These are phyloP conservation scores for Candida sonorensis DNA, from an alignment of 805 yeast genomes.

Conservation along the genomic window DNA sequence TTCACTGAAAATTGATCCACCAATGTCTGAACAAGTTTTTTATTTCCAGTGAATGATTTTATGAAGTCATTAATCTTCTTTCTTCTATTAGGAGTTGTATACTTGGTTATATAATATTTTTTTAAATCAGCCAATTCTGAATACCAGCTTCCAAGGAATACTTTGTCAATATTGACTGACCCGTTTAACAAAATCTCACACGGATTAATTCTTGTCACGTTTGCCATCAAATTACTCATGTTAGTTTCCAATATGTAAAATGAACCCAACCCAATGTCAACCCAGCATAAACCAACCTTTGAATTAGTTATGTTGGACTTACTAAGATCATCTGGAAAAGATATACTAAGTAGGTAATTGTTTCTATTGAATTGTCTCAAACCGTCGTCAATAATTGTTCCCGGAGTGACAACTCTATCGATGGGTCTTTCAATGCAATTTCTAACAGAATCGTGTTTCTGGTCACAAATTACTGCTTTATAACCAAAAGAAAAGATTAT, in stretches of 20 bases:
- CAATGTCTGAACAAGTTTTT: slow-evolving; percentile 16
- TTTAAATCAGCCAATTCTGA: slow-evolving; percentile 52
- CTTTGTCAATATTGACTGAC: slow-evolving; percentile 31
- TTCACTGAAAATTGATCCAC: slow-evolving; percentile 32
- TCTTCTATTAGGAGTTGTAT: slow-evolving; percentile 33
- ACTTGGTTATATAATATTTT: slow-evolving; percentile 54
- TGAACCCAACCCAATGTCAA: slow-evolving; percentile 80
- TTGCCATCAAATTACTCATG: slow-evolving; percentile 55
- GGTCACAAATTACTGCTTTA: slow-evolving; percentile 82
- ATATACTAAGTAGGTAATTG: slow-evolving; percentile 62
- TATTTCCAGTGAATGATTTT: slow-evolving; percentile 33
- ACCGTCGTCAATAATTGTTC: slow-evolving; percentile 84
- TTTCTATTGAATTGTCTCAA: slow-evolving; percentile 67
- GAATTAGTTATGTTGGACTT: slow-evolving; percentile 27
- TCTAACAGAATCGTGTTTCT: slow-evolving; percentile 29
- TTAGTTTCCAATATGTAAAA: slow-evolving; percentile 62
- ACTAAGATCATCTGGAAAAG: slow-evolving; percentile 46
- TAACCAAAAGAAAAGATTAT: slow-evolving; percentile 60
- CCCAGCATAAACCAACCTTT: slow-evolving; percentile 76
- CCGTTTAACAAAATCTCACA: slow-evolving; percentile 65
- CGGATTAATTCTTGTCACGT: slow-evolving; percentile 73
- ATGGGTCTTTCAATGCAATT: slow-evolving; percentile 57
- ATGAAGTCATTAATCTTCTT: slow-evolving; percentile 31
- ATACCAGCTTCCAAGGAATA: slow-evolving; percentile 46
- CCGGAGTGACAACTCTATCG: slow-evolving; percentile 81